Evolutionary conservation across 1,284 basidiomycete species (phyloP), one percentile per base, ranked within the genome.

Genomic region (Boletus mariae): DNA sequence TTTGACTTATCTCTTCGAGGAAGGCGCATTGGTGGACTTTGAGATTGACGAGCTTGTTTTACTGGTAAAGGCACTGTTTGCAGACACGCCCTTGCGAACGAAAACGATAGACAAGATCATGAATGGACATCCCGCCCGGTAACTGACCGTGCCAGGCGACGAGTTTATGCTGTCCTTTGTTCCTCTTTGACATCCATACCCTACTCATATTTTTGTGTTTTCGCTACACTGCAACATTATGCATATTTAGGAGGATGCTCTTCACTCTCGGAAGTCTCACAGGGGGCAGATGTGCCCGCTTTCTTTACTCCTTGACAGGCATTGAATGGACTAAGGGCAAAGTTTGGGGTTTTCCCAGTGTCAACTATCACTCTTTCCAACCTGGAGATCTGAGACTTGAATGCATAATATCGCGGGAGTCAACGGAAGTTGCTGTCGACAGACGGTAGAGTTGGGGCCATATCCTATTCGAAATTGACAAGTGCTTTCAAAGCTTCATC

Each of bases 11-110:
- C 80, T 99, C 13, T 93, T 95, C 66, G 92, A 96, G 60, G 87
- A 91, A 59, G 92, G 94, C 2, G 89, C 92, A 3, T 74, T 99
- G 57, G 84, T 96, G 32, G 96, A 99, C 71, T 99, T 96, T 68
- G 82, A 87, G 52, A 78, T 87, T 3, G 82, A 89, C 31, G 95
- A 98, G 72, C 77, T 99, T 2, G 83, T 86, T 31, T 80, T 80
- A 55, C 79, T 99, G 32, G 82, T 98, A 38, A 80, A 82, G 45
- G 94, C 94, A 0, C 76, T 99, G 45, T 99, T 99, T 69, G 87
- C 94, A 23, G 94, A 96, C 67, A 93, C 90, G n/a, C 80, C 83
- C 37, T 73, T 93, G 64, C 80, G 94, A 63, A 80, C 86, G 47
- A 87, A 79, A 58, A 88, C 88, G n/a, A 85, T 94, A 61, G 82